Percentiles rank a stretch among this genome's conserved stretches.
Evolutionary conservation across 2,329 filamentous ascomycete species (phyloP).

Genomic region (Venturia carpophila): DNA sequence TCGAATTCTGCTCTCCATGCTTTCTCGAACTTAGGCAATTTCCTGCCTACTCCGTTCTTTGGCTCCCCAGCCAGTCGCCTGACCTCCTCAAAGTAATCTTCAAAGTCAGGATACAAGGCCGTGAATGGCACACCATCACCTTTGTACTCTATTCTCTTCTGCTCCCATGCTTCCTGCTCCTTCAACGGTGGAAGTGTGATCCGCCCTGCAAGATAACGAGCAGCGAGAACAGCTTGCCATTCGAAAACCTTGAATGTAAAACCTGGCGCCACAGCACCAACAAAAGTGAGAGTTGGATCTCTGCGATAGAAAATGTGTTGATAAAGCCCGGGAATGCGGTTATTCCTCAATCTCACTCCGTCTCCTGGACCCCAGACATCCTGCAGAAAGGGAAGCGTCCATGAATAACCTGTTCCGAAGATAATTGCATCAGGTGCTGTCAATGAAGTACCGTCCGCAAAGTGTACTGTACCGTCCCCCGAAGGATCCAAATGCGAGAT

Average conservation of each 20-base stretch:
- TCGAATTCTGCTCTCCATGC: constrained; percentile 46
- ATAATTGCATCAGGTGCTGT: constrained; percentile 26
- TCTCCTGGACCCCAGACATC: constrained; percentile 28
- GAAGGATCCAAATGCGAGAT: constrained; percentile 41
- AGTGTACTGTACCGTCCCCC: constrained; percentile 52
- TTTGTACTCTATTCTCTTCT: constrained; percentile 43
- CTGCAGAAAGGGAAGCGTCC: constrained; percentile 44
- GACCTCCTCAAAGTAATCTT: constrained; percentile 55
- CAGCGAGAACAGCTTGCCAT: constrained; percentile 58
- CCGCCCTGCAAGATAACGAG: constrained; percentile 50
- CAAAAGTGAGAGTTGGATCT: constrained; percentile 50
- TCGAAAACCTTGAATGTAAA: constrained; percentile 63
- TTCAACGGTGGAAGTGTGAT: constrained; percentile 41
- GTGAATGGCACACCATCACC: constrained; percentile 53
- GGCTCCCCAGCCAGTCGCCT: constrained; percentile 44
- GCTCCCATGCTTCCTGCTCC: constrained; percentile 51
- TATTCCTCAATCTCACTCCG: constrained; percentile 39
- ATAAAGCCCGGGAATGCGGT: constrained; percentile 49
- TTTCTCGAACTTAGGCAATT: constrained; percentile 34
- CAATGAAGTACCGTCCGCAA: constrained; percentile 52
- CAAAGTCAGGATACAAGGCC: constrained; percentile 53
- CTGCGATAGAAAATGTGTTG: constrained; percentile 50
- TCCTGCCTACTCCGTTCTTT: constrained; percentile 26
- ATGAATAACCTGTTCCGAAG: constrained; percentile 33
- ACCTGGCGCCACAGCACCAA: constrained; percentile 50